Evolutionary conservation across 2,329 filamentous ascomycete genomes (phyloP).

Genomic region (Botrytis porri): DNA sequence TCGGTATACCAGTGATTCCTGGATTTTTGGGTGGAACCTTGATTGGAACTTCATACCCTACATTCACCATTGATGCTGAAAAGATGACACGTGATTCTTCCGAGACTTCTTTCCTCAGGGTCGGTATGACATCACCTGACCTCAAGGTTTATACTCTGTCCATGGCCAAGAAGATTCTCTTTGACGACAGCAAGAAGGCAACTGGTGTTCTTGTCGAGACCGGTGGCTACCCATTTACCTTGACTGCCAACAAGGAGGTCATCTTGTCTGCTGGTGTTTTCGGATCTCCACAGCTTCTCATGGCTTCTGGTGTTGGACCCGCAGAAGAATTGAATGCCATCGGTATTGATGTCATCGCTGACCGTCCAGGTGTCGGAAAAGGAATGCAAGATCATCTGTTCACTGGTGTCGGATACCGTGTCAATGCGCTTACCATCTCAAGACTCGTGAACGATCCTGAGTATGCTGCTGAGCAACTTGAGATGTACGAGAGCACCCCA

Average conservation of each 20-base stretch:
- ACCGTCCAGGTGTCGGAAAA: conserved; percentile 50
- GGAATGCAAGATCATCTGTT: conserved; percentile 45
- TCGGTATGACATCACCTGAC: neutral
- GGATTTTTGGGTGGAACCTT: conserved; percentile 45
- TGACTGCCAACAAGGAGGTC: conserved; percentile 23
- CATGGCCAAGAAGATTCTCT: conserved; percentile 46
- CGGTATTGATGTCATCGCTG: conserved; percentile 45
- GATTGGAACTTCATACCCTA: conserved; percentile 40
- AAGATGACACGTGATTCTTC: conserved; percentile 38
- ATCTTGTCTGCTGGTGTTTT: conserved; percentile 49
- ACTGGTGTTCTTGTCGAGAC: conserved; percentile 41
- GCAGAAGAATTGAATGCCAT: conserved; percentile 43
- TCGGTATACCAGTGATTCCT: conserved; percentile 36
- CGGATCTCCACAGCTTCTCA: conserved; percentile 49
- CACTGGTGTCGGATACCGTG: conserved; percentile 18
- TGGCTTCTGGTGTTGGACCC: conserved; percentile 47
- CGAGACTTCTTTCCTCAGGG: conserved; percentile 40
- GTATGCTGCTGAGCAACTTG: conserved; percentile 2
- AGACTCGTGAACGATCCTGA: neutral
- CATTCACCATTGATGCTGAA: conserved; percentile 36
- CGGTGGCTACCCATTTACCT: conserved; percentile 3
- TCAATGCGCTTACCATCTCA: conserved; percentile 17
- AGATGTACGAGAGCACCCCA: neutral
- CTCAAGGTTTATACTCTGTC: conserved; percentile 44
- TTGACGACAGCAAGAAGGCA: conserved; percentile 42